Base-by-base conservation (phyloP, 1,284 basidiomycete species). In the Microbotryum silenes-acaulis region DNA sequence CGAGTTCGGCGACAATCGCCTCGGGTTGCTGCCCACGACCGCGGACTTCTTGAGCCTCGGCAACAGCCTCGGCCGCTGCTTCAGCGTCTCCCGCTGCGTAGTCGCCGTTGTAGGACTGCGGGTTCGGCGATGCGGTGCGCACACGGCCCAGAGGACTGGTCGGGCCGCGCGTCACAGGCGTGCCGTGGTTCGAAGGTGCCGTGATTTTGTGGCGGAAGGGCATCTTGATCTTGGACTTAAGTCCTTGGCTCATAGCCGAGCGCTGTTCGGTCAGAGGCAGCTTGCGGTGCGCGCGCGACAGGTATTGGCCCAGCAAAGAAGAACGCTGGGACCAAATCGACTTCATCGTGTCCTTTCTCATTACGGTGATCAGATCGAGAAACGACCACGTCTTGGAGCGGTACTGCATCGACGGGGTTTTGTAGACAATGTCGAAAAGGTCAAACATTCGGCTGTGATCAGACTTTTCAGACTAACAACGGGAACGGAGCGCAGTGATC, bases 341-440 rank as follows among this genome's bases (percentile, higher is more conserved):
- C 49, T 70, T 71, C 33, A 73, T 71, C 60, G 75, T 72, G 62
- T 77, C 76, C 71, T 48, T 21, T 18, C 42, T 88, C 54, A 91
- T 86, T 54, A 83, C 84, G 68, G 89, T 83, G 20, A 90, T 85
- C 42, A 92, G 72, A 64, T 91, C 88, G 73, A 89, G 86, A 68
- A 89, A 89, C 81, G 89, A 76, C 83, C 85, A 91, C 0, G 90
- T 91, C 74, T 89, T 85, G 74, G 93, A 91, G 66, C 83, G 82
- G 75, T 91, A 93, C 71, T 87, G 85, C 54, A 96, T 74, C 16
- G 73, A 72, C 5, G 81, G 81, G 16, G 78, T 77, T 51, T 75
- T 74, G 72, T 81, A 78, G 42, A 78, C 78, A 60, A 82, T 76
- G 64, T 81, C 80, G 68, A 78, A 80, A 37, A 81, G 71, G 61